Percentiles rank a stretch among this genome's conserved stretches.
These are phyloP conservation scores for Chaetomium strumarium DNA, from an alignment of 2,329 filamentous ascomycete genomes.

Conservation along the genomic window DNA sequence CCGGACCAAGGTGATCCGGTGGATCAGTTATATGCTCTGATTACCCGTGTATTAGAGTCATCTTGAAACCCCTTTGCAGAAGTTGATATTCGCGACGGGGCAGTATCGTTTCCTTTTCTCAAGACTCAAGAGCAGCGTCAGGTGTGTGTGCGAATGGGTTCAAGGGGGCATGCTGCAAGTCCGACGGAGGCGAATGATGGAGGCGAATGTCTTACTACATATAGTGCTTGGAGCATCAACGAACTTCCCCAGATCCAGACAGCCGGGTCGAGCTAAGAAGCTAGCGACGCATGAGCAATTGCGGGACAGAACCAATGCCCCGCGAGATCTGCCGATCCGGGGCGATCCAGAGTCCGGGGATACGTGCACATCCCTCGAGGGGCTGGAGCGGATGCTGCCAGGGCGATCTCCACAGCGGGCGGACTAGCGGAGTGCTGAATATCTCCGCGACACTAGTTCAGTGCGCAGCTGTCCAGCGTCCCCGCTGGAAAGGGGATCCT, in stretches of 20 bases:
- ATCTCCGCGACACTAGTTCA: neutral
- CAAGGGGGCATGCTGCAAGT: too few species aligned
- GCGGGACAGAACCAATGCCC: neutral
- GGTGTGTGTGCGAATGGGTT: too few species aligned
- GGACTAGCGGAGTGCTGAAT: neutral
- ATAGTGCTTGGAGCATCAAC: neutral
- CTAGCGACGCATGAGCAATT: neutral
- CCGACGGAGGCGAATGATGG: neutral
- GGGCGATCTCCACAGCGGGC: neutral
- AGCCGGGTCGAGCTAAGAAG: neutral
- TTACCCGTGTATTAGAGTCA: constrained; percentile 4
- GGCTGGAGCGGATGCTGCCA: neutral
- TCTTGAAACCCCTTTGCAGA: neutral
- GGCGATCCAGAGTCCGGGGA: neutral
- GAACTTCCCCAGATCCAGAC: neutral
- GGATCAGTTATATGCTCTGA: neutral
- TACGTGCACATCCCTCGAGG: too few species aligned
- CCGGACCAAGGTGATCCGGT: neutral
- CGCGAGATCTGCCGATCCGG: neutral
- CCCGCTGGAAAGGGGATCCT: too few species aligned
- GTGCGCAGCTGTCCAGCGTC: too few species aligned
- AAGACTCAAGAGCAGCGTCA: too few species aligned
- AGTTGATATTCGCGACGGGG: too few species aligned
- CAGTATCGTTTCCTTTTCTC: too few species aligned
- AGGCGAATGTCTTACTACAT: neutral